Base-by-base conservation (phyloP, 768 basidiomycete genomes). In the Collybiopsis luxurians region DNA sequence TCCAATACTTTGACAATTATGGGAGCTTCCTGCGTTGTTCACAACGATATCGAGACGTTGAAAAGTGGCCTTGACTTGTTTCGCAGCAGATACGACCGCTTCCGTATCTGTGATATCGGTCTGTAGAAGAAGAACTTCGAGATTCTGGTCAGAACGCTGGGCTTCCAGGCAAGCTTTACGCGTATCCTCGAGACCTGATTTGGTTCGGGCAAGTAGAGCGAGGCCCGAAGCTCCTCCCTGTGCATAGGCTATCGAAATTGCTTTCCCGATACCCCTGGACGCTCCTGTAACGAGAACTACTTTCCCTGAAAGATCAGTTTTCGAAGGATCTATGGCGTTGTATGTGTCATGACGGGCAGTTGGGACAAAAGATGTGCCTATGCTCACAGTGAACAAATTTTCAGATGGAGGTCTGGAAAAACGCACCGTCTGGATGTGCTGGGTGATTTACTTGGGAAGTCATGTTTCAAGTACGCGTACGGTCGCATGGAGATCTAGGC, bases 201-300 rank as follows among this genome's bases (percentile, higher is more conserved):
- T 42, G 40, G 5, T 42, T 4, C 40, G 40, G 17, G 40, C 40
- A 17, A 48, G 46, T 27, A 48, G 46, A 17, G 28, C 46, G 23
- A 30, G 1, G n/a, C 48, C 31, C 4, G 48, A 49, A 19, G 19
- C 48, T 31, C 31, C 48, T 6, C 28, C 31, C 34, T 49, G 48
- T 12, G 40, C 51, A 53, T 36, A 39, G 27, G 39, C 53, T 6
- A 30, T 17, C 3, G 23, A 6, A 12, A 54, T 43, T 19, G 39
- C 39, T 17, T 17, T 23, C 4, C 53, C 53, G 21, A 44, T 54
- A 5, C 40, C 53, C n/a, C 28, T 39, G 42, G 36, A 40, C n/a
- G 51, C 51, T 53, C 51, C 53, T 28, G 53, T 54, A 4, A 30
- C 17, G 15, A 54, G 53, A 7, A 34, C 24, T 9, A 42, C 53